Conservation (phyloP, 495 filamentous ascomycete genomes). For the Aspergillus sclerotiicarbonarius region DNA sequence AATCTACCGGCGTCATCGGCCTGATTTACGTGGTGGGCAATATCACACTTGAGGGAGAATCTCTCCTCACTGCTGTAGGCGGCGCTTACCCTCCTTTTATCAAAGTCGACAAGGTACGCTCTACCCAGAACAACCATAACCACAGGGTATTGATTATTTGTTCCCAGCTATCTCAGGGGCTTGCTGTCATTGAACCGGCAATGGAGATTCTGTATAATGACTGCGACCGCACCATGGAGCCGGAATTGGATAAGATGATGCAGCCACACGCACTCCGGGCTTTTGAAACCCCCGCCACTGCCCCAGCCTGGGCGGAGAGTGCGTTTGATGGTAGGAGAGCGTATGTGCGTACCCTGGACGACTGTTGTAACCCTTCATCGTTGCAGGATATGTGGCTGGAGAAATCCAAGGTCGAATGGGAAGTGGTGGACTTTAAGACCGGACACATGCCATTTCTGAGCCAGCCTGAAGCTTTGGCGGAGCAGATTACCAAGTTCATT, state of each 20-base stretch:
- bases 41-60: conserved; percentile 9
- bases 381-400: conserved; percentile 10
- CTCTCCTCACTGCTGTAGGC: conserved; percentile 5
- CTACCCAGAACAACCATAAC: not conserved
- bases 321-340: conserved; percentile 9
- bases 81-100: conserved; percentile 12
- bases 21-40: conserved; percentile 9
- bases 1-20: conserved; percentile 1
- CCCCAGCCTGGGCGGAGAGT: conserved; percentile 10
- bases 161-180: conserved; percentile 6
- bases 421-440: conserved; percentile 10
- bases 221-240: conserved; percentile 5
- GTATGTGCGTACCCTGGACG: conserved; percentile 9
- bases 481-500: conserved; percentile 6
- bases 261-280: conserved; percentile 9
- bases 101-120: conserved; percentile 9
- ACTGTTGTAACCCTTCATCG: conserved; percentile 5
- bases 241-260: conserved; percentile 5
- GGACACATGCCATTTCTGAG: conserved; percentile 11
- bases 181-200: conserved; percentile 4
- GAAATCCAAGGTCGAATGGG: conserved; percentile 12
- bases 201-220: conserved; percentile 11
- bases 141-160: conserved; percentile 1
- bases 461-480: conserved; percentile 5
- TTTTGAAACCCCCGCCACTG: conserved; percentile 10